Conservation (phyloP, 2,329 filamentous ascomycete genomes). For the Orbilia ellipsospora region DNA sequence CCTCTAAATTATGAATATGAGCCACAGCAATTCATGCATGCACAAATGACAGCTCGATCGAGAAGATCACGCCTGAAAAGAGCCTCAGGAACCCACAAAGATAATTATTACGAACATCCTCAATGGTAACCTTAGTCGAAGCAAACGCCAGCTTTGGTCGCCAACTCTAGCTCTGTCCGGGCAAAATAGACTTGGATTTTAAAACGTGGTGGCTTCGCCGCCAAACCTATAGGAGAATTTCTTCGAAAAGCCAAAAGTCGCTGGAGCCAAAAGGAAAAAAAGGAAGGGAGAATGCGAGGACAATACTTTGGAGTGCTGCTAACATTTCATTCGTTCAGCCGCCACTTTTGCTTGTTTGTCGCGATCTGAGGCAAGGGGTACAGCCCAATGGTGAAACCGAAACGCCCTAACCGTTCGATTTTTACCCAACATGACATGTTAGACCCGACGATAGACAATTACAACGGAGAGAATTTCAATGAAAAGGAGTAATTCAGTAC, state of each 20-base stretch:
- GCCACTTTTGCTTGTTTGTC: slow-evolving; percentile 10
- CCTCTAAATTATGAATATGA: no score
- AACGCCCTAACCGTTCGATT: slow-evolving; percentile 14
- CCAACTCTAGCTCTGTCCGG: not conserved
- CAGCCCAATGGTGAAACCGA: slow-evolving; percentile 39
- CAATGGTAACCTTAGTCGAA: no score
- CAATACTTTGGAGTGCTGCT: no score
- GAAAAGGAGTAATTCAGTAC: not conserved
- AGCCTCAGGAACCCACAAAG: not conserved
- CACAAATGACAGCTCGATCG: not conserved
- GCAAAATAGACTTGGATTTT: not conserved
- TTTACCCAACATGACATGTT: slow-evolving; percentile 6
- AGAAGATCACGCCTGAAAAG: not conserved
- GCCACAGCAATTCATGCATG: no score
- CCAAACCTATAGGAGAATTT: slow-evolving; percentile 4
- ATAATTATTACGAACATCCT: no score
- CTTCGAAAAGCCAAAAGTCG: not conserved
- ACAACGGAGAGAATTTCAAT: not conserved
- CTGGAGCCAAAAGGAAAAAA: not conserved
- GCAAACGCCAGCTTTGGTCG: no score
- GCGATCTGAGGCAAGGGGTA: slow-evolving; percentile 35
- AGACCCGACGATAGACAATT: slow-evolving; percentile 14
- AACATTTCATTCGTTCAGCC: not conserved
- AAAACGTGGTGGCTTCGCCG: slow-evolving; percentile 8
- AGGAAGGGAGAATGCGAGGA: not conserved